phyloP scores from a whole-genome alignment of 805 yeast species.

The Zygosaccharomyces kombuchaensis region DNA sequence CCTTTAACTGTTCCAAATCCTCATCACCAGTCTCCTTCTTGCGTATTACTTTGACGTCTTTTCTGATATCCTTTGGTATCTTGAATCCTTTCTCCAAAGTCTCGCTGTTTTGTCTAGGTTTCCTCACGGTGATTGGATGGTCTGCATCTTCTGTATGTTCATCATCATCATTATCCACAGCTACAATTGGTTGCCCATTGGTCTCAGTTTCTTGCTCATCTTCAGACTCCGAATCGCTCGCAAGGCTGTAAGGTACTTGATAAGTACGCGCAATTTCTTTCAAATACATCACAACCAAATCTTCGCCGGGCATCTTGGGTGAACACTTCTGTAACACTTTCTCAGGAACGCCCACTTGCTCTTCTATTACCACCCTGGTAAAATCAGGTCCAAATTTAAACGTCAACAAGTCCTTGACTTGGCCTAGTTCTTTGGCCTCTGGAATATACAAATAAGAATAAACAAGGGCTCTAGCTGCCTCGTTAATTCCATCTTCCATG shows the following conservation, averaged over 20 bases:
- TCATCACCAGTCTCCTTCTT: conserved; percentile 29
- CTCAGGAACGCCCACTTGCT: conserved; percentile 51
- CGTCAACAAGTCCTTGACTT: conserved; percentile 57
- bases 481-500: conserved; percentile 49
- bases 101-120: conserved; percentile 42
- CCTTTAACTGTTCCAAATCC: conserved; percentile 62
- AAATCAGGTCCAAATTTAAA: conserved; percentile 68
- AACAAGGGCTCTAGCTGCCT: conserved; percentile 67
- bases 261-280: conserved; percentile 79
- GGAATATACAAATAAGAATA: conserved; percentile 62
- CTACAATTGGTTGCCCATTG: conserved; percentile 35
- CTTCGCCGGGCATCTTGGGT: conserved; percentile 61
- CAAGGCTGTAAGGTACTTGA: conserved; percentile 64
- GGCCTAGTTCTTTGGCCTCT: conserved; percentile 66
- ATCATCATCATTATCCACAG: conserved; percentile 35
- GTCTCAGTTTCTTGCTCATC: conserved; percentile 25
- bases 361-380: conserved; percentile 36
- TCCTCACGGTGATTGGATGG: conserved; percentile 42
- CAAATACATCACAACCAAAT: conserved; percentile 64
- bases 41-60: conserved; percentile 33
- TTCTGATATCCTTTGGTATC: conserved; percentile 40
- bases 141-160: conserved; percentile 24
- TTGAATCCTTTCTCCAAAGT: conserved; percentile 38
- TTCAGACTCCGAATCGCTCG: conserved; percentile 30
- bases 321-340: conserved; percentile 60